A percentile compares a stretch with the other conserved stretches of the same genome.
These are phyloP conservation scores for Neopestalotiopsis sp. DNA, from an alignment of 2,329 filamentous ascomycete genomes.

Conservation along the genomic window DNA sequence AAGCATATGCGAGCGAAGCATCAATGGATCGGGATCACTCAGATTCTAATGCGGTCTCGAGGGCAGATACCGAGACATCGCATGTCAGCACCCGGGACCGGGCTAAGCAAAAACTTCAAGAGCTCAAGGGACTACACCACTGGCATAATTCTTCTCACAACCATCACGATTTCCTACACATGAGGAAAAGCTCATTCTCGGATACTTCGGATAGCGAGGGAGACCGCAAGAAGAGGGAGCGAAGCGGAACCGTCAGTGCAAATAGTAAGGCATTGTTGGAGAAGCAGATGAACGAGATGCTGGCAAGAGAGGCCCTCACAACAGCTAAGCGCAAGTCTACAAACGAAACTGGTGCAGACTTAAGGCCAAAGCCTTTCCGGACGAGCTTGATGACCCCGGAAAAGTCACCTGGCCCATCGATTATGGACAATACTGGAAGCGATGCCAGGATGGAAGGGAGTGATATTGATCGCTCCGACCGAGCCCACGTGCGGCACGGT, in stretches of 20 bases:
- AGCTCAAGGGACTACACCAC: conserved; percentile 59
- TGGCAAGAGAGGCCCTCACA: conserved; percentile 57
- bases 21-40: conserved; percentile 13
- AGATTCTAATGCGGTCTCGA: conserved; percentile 22
- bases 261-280: conserved; percentile 59
- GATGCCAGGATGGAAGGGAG: conserved; percentile 26
- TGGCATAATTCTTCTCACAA: conserved; percentile 55
- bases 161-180: conserved; percentile 57
- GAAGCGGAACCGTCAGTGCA: conserved; percentile 53
- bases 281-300: conserved; percentile 66
- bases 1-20: conserved; percentile 9
- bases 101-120: conserved; percentile 65
- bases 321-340: conserved; percentile 42
- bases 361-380: conserved; percentile 36
- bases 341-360: conserved; percentile 36
- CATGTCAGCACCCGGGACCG: conserved; percentile 62
- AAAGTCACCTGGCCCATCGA: conserved; percentile 20
- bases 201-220: conserved; percentile 65
- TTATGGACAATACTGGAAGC: conserved; percentile 22
- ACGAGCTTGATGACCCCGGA: conserved; percentile 37
- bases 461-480: conserved; percentile 25
- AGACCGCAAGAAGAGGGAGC: conserved; percentile 46
- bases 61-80: conserved; percentile 46
- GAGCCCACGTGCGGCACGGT: conserved; percentile 25
- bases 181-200: conserved; percentile 60